Conservation (phyloP, 352 stramenopile species). For the Phytophthora fragariaefolia region DNA sequence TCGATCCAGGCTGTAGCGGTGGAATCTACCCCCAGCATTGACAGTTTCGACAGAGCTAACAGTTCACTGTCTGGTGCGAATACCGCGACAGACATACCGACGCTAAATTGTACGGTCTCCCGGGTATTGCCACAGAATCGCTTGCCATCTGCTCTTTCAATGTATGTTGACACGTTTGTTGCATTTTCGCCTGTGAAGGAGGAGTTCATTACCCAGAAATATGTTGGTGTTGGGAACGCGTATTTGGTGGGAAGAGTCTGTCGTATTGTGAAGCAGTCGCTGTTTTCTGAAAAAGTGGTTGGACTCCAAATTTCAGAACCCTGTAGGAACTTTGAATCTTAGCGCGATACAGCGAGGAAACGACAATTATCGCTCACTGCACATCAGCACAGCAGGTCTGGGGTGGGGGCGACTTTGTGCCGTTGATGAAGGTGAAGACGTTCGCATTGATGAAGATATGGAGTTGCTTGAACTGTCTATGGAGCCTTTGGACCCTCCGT, state of each 20-base stretch:
- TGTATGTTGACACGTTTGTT: slow-evolving; percentile 13
- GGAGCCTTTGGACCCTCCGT: slow-evolving; percentile 4
- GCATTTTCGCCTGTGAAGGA: slow-evolving; percentile 17
- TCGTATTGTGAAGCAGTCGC: slow-evolving; percentile 1
- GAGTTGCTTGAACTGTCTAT: neutral
- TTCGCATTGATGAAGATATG: neutral
- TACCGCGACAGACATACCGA: too few relatives aligned
- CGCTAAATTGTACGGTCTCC: too few relatives aligned
- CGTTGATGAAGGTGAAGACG: slow-evolving; percentile 14
- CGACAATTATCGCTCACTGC: slow-evolving; percentile 7
- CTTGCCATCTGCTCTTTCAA: neutral
- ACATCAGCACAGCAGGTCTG: neutral
- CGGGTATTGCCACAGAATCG: neutral
- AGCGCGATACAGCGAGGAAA: slow-evolving; percentile 1
- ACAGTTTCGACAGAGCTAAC: too few relatives aligned
- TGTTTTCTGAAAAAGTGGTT: slow-evolving; percentile 13
- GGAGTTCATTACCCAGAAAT: too few relatives aligned
- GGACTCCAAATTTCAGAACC: slow-evolving; percentile 12
- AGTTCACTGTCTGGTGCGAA: too few relatives aligned
- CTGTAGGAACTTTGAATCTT: neutral
- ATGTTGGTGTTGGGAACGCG: too few relatives aligned
- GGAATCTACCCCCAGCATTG: too few relatives aligned
- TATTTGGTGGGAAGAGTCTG: neutral
- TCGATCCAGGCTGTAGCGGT: too few relatives aligned
- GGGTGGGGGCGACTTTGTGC: slow-evolving; percentile 4